These are phyloP conservation scores for Wickerhamiella occidentalis DNA, from an alignment of 805 yeast species.

Conservation along the genomic window DNA sequence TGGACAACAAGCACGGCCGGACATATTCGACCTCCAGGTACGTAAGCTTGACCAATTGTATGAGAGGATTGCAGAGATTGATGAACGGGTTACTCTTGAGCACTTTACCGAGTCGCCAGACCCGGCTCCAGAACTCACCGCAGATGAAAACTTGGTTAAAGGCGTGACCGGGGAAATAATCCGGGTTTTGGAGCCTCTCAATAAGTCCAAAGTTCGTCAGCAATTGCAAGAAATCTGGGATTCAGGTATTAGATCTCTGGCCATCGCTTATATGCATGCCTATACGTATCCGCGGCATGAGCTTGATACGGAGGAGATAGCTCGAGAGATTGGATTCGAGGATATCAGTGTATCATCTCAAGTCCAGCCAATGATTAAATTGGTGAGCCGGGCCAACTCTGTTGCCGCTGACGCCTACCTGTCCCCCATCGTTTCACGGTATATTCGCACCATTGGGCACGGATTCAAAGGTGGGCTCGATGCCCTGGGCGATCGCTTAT, in stretches of 20 bases:
- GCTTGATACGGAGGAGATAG: constrained; percentile 42
- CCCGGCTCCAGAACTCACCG: constrained; percentile 14
- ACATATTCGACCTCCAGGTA: constrained; percentile 73
- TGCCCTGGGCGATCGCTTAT: constrained; percentile 27
- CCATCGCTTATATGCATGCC: constrained; percentile 60
- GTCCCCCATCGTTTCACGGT: constrained; percentile 63
- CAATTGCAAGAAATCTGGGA: constrained; percentile 37
- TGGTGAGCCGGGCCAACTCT: constrained; percentile 63
- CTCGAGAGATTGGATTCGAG: constrained; percentile 51
- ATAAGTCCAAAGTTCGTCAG: constrained; percentile 33
- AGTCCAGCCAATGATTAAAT: constrained; percentile 68
- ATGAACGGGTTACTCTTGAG: constrained; percentile 80
- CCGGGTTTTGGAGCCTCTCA: constrained; percentile 42
- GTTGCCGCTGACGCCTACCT: constrained; percentile 72
- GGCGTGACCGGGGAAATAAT: constrained; percentile 64
- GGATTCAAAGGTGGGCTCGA: constrained; percentile 47
- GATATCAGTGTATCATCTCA: constrained; percentile 58
- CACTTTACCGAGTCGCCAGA: constrained; percentile 66
- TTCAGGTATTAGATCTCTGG: constrained; percentile 55
- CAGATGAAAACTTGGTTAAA: constrained; percentile 29
- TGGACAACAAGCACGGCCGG: constrained; percentile 88
- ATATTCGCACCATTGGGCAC: constrained; percentile 45
- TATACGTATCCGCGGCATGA: constrained; percentile 68
- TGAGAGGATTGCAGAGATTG: constrained; percentile 66
- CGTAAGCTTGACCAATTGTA: constrained; percentile 60